Base-by-base conservation (phyloP, 2,329 filamentous ascomycete species). In the Mycosphaerella sp. region DNA sequence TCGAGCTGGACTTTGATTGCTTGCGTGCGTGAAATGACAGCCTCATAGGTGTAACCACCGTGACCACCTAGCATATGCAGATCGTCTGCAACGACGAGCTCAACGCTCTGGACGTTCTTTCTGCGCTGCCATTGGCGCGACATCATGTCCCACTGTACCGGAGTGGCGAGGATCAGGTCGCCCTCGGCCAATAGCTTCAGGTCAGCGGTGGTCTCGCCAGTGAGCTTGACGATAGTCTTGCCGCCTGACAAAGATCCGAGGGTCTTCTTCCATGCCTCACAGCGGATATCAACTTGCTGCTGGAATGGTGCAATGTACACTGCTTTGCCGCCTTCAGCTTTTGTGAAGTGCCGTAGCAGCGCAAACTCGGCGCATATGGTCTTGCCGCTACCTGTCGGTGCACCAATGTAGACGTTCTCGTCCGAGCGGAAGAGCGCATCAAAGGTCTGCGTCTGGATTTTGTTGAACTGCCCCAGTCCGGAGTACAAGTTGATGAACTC, bases 281-380 rank as follows among this genome's bases (percentile, higher is more conserved):
- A 79, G 43, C 87, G 83, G 48, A 82, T 80, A 68, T 98, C 89
- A 17, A 98, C 83, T 38, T 96, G 80, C 70, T 96, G 91, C 67
- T 97, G 92, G 76, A 92, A 95, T 0, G 93, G 95, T 23, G 92
- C 90, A 64, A 98, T 82, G 66, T 98, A 98, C 21, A 98, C 88
- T 21, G 91, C 90, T 56, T 89, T 86, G 0, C 89, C 88, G 52
- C 81, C 77, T 31, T 85, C 80, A 40, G 76, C 74, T 62, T 84
- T 83, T 1, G 83, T 79, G 91, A 93, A 98, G 70, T 95, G 89
- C 51, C 86, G 85, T 26, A 98, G 76, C 47, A 98, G 77, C 6
- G 93, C 87, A 72, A 98, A 93, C 70, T 98, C 93, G 1, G 93
- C 93, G 67, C 93, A 97, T 1, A 96, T 84, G 1, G 93, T 97